Base-by-base conservation (phyloP, 192 early-diverging fungal species). In the Paraglomus occultum region DNA sequence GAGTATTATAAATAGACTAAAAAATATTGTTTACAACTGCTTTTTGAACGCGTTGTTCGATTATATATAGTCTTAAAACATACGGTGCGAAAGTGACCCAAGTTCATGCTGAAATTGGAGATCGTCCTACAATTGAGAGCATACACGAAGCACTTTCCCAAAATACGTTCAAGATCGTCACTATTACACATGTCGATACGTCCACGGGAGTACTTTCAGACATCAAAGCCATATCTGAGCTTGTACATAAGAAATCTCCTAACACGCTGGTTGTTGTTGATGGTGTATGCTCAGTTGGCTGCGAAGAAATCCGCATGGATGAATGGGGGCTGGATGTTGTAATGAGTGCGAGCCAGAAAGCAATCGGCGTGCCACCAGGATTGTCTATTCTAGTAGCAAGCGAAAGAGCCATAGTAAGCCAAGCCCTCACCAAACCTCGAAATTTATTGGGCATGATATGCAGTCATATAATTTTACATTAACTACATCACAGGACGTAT, bases 151-250 rank as follows among this genome's bases (percentile, higher is more conserved):
- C 87, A 38, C 77, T 99, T 52, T 55, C 70, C 48, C 73, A 71
- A 12, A 87, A 85, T 40, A 81, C 83, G 70, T 94, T 88, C 84
- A 96, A 96, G 83, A 74, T 93, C 39, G 80, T 99, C 42, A 94
- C 94, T 20, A 80, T 99, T 67, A 94, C 96, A 46, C 96, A 99
- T 70, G 95, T 96, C 11, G 96, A 99, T 74, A 98, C 96, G 2
- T 96, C 94, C 20, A 92, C 95, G 15, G 92, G 93, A 67, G 96
- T 99, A 50, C 84, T 99, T 68, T 80, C 80, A 47, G 93, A 96
- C 74, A 86, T 95, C 64, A 80, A 91, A 75, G 82, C 83, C 43
- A 86, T 97, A 67, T 82, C 90, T 48, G 79, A 84, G 52, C 55
- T 92, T 18, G 90, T 97, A 39, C 81, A 85, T 52, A 76, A 86